Evolutionary conservation across 2,329 filamentous ascomycete genomes (phyloP), one percentile per base, ranked within the genome.

Genomic region (Colletotrichum sojae): DNA sequence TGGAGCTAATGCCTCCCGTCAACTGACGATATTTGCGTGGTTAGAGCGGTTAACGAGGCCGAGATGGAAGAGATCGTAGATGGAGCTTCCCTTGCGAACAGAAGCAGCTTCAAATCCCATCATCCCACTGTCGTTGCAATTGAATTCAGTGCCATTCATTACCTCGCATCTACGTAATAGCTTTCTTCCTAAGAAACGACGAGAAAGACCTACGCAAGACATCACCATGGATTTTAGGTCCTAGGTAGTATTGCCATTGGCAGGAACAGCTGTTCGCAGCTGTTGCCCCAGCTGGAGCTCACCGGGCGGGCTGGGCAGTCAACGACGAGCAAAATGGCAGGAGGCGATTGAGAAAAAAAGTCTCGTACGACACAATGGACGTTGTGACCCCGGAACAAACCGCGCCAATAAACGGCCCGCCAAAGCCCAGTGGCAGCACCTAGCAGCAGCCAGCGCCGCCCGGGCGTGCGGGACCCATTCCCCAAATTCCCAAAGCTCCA

Each of bases 341-440:
- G 8, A 36, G 31, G 31, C 31, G 22, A 25, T 10, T 36, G 8
- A 20, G 15, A 55, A 40, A 39, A 51, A 43, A 60, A 40, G 3
- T 55, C 43, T 65, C 54, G 60, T 51, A 67, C 64, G 59, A 63
- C 6, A 3, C 0, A 25, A 25, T 25, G 22, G 2, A 36, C 31
- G 31, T 36, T 36, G 31, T 13, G 6, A 8, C 39, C 40, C 51
- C 66, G 66, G 61, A n/a, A 56, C 10, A 58, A 36, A 13, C 66
- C 66, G 66, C 43, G 52, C 62, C 66, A 69, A 66, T 66, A 40
- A 36, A 69, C 22, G 43, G 2, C 20, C 43, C 43, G 6, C 10
- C 36, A 69, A 69, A 66, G 58, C 22, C 22, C 22, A 25, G 22
- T 25, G 22, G 22, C 22, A 25, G 22, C 22, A 45, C 40, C 60